These are phyloP conservation scores for Elongisporangium senticosum DNA, from an alignment of 352 stramenopile genomes.

Conservation along the genomic window DNA sequence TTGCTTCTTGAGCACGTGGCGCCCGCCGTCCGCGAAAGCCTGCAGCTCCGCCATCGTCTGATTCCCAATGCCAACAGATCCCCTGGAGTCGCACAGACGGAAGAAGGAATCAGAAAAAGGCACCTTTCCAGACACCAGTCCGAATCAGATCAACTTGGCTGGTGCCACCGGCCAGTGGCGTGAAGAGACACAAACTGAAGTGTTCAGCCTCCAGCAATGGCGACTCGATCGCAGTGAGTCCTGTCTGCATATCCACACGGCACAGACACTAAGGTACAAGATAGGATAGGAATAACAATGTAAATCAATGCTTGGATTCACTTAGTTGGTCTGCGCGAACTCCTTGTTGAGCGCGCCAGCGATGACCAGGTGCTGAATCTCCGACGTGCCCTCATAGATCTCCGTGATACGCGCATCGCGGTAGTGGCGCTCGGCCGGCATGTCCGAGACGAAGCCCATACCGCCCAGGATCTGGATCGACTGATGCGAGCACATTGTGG, in stretches of 20 bases:
- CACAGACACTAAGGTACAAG: too few relatives aligned
- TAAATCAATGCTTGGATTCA: background rate
- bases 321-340: conserved; percentile 73
- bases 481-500: conserved; percentile 95
- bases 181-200: background rate
- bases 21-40: conserved; percentile 49
- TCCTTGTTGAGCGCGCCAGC: conserved; percentile 95
- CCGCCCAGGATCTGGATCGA: conserved; percentile 94
- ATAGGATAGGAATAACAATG: too few relatives aligned
- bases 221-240: too few relatives aligned
- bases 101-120: background rate
- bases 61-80: background rate
- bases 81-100: background rate
- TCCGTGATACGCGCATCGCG: conserved; percentile 95
- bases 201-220: too few relatives aligned
- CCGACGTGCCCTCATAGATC: conserved; percentile 97
- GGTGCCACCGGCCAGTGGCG: background rate
- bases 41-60: conserved; percentile 21
- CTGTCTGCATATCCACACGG: too few relatives aligned
- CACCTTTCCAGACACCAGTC: background rate
- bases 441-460: conserved; percentile 96
- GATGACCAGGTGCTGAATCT: conserved; percentile 97
- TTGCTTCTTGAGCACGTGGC: conserved; percentile 70
- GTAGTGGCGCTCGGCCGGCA: conserved; percentile 97
- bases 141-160: background rate